These are phyloP conservation scores for Licmophora abbreviata DNA, from an alignment of 108 stramenopile species.

Conservation along the genomic window DNA sequence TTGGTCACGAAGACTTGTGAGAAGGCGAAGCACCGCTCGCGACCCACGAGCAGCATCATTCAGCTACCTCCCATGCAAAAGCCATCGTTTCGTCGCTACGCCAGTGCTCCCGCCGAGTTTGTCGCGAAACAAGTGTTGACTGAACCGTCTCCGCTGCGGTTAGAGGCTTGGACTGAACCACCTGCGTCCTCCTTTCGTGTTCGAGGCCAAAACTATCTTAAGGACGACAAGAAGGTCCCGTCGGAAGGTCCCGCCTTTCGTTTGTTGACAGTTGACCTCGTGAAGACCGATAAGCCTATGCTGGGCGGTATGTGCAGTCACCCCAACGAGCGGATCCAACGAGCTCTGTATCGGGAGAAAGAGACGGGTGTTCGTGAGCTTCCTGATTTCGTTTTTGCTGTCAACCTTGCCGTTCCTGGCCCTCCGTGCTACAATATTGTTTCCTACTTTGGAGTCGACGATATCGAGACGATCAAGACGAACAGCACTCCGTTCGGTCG, in stretches of 20 bases:
- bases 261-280: conserved; percentile 77
- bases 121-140: too few relatives aligned
- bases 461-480: conserved; percentile 65
- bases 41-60: too few relatives aligned
- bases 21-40: too few relatives aligned
- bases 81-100: too few relatives aligned
- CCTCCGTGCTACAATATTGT: conserved; percentile 68
- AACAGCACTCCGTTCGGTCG: conserved; percentile 55
- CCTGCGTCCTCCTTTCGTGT: conserved; percentile 85
- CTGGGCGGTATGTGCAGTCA: conserved; percentile 71
- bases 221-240: conserved; percentile 64
- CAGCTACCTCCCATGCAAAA: too few relatives aligned
- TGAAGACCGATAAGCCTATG: conserved; percentile 59
- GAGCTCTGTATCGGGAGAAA: conserved; percentile 44
- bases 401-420: conserved; percentile 76
- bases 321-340: conserved; percentile 80
- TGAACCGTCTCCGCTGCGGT: conserved; percentile 19
- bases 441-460: conserved; percentile 79
- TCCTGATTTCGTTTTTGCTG: conserved; percentile 67
- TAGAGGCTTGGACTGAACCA: conserved; percentile 67
- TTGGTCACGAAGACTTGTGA: too few relatives aligned
- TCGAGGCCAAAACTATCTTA: conserved; percentile 74
- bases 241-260: conserved; percentile 75
- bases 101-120: too few relatives aligned
- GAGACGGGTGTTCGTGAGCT: conserved; percentile 36